Evolutionary conservation across 495 filamentous ascomycete species (phyloP).

Genomic region (Hypomontagnella submonticulosa): DNA sequence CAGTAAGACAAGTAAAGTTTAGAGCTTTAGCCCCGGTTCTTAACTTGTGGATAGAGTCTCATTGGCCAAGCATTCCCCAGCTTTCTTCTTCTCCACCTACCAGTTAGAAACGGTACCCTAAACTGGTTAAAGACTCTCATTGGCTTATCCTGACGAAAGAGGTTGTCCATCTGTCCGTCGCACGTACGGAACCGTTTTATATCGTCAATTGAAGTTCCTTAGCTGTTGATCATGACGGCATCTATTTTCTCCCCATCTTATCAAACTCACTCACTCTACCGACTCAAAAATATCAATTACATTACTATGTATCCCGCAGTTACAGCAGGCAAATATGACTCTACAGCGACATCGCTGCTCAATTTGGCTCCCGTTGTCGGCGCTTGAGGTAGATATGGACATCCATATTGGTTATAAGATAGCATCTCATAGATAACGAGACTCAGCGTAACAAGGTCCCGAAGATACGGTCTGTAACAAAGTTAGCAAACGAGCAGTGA

Average conservation of each 20-base stretch:
- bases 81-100: slow-evolving; percentile 39
- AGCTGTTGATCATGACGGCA: slow-evolving; percentile 40
- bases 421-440: slow-evolving; percentile 13
- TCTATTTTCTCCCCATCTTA: slow-evolving; percentile 23
- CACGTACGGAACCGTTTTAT: slow-evolving; percentile 37
- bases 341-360: slow-evolving; percentile 27
- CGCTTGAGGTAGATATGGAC: slow-evolving; percentile 8
- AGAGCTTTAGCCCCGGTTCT: slow-evolving; percentile 30
- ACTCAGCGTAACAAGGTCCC: slow-evolving; percentile 8
- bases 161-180: slow-evolving; percentile 35
- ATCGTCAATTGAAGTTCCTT: slow-evolving; percentile 21
- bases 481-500: slow-evolving; percentile 4
- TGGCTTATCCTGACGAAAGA: slow-evolving; percentile 19
- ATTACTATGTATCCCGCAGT: neutral
- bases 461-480: slow-evolving; percentile 10
- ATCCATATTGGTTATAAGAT: neutral
- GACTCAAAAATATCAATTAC: neutral
- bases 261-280: slow-evolving; percentile 18
- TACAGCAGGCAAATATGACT: neutral
- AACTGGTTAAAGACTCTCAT: neutral
- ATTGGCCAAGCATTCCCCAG: slow-evolving; percentile 34
- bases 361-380: slow-evolving; percentile 17
- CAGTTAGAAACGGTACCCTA: slow-evolving; percentile 35
- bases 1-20: slow-evolving; percentile 1
- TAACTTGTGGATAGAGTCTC: neutral